These are phyloP conservation scores for Physcomitrellopsis africana DNA, from an alignment of 225 moss, liverwort and hornwort species.

Conservation along the genomic window DNA sequence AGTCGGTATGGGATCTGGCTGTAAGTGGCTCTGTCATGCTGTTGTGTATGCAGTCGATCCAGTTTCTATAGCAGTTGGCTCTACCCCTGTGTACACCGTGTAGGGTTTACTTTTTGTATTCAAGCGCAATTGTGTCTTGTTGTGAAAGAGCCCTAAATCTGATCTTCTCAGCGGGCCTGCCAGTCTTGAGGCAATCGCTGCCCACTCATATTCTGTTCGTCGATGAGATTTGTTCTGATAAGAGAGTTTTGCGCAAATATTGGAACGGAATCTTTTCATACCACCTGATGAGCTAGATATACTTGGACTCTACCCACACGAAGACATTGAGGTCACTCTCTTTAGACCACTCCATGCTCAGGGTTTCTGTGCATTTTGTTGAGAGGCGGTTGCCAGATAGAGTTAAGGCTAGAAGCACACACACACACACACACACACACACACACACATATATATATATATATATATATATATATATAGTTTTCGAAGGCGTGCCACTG, in stretches of 20 bases:
- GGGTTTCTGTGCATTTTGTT: background rate
- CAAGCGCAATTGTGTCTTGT: background rate
- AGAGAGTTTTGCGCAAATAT: background rate
- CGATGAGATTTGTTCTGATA: background rate
- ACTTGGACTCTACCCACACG: background rate
- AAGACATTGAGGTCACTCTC: background rate
- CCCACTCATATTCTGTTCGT: too few relatives aligned
- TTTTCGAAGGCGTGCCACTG: background rate
- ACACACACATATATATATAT: too few relatives aligned
- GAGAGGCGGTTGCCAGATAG: too few relatives aligned
- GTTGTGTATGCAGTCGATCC: conserved; percentile 5
- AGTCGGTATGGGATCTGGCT: background rate
- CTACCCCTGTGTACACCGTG: background rate
- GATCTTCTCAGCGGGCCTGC: background rate
- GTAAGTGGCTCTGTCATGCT: background rate
- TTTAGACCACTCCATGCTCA: too few relatives aligned
- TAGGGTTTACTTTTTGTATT: conserved; percentile 9
- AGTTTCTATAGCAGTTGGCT: conserved; percentile 12
- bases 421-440: too few relatives aligned
- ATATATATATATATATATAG: background rate
- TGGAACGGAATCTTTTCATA: background rate
- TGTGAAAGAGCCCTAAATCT: conserved; percentile 29
- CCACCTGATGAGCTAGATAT: background rate
- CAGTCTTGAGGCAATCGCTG: background rate
- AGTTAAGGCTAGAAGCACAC: too few relatives aligned